These are phyloP conservation scores for Xerocomellus chrysenteron DNA, from an alignment of 768 basidiomycete species.

Conservation along the genomic window DNA sequence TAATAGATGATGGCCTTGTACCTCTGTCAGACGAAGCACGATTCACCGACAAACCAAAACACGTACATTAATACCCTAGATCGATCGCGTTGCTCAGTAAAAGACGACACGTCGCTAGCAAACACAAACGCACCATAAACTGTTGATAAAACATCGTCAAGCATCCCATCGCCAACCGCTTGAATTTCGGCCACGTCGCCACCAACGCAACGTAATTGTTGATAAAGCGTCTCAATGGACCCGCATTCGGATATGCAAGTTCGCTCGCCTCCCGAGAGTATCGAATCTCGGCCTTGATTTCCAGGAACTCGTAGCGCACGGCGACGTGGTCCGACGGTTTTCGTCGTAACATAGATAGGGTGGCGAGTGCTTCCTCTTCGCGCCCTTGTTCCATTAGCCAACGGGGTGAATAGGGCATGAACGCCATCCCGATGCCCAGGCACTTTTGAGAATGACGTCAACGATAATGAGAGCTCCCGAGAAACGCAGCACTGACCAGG, in stretches of 20 bases:
- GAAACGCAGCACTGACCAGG: conserved; percentile 26
- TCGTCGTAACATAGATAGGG: conserved; percentile 36
- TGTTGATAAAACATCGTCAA: conserved; percentile 35
- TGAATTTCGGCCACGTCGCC: conserved; percentile 32
- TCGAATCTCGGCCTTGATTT: conserved; percentile 38
- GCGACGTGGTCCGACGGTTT: conserved; percentile 30
- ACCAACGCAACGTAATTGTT: conserved; percentile 28
- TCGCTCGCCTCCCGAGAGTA: conserved; percentile 25
- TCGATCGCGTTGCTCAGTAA: neutral
- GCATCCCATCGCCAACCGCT: conserved; percentile 29
- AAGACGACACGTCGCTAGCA: neutral
- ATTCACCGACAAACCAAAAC: neutral
- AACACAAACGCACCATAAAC: conserved; percentile 26
- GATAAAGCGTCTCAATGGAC: conserved; percentile 12
- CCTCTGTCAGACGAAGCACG: conserved; percentile 2
- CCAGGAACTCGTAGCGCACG: conserved; percentile 39
- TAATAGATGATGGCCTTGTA: conserved; percentile 31
- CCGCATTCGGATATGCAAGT: conserved; percentile 22
- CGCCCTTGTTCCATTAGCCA: conserved; percentile 42
- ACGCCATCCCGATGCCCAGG: conserved; percentile 32
- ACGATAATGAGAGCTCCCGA: neutral
- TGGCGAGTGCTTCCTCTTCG: conserved; percentile 35
- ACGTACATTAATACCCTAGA: conserved; percentile 30
- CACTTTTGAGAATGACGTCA: conserved; percentile 17
- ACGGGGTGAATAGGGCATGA: conserved; percentile 44